These are phyloP conservation scores for Zanthoxylum bungeanum DNA, from an alignment of 345 rosid species.

Conservation along the genomic window DNA sequence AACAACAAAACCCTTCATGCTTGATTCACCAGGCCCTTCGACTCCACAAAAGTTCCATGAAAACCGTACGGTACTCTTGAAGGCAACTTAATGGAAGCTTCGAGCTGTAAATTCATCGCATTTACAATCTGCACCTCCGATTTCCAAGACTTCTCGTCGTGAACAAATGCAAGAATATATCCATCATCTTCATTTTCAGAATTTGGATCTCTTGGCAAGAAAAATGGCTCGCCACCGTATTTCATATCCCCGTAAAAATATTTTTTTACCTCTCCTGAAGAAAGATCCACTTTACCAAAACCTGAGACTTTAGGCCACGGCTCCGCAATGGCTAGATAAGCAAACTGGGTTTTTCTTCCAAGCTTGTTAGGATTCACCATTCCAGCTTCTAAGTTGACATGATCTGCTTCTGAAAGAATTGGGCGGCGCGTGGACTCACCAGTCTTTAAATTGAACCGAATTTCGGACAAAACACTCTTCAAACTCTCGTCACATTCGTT, in stretches of 20 bases:
- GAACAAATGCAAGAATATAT: constrained; percentile 70
- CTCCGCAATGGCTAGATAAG: constrained; percentile 85
- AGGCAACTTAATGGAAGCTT: constrained; percentile 74
- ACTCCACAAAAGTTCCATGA: constrained; percentile 83
- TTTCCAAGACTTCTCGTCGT: constrained; percentile 71
- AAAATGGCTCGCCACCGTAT: constrained; percentile 91
- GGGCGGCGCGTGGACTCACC: constrained; percentile 74
- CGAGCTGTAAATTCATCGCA: constrained; percentile 55
- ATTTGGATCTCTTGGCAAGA: constrained; percentile 41
- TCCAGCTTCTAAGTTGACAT: constrained; percentile 90
- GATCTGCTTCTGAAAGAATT: constrained; percentile 50
- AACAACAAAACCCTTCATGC: constrained; percentile 22
- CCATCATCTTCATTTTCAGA: constrained; percentile 77
- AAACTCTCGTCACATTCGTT: constrained; percentile 85
- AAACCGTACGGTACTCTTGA: constrained; percentile 96
- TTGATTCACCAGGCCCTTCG: constrained; percentile 63
- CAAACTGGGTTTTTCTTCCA: constrained; percentile 71
- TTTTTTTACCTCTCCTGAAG: constrained; percentile 59
- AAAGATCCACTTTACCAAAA: constrained; percentile 81
- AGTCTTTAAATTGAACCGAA: constrained; percentile 73
- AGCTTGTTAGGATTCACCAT: constrained; percentile 85
- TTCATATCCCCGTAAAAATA: constrained; percentile 60
- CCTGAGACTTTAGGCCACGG: constrained; percentile 98
- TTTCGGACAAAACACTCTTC: constrained; percentile 74
- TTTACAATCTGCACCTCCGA: constrained; percentile 86